A percentile compares a stretch with the other conserved stretches of the same genome.
Conservation (phyloP, 2,329 filamentous ascomycete genomes). For the Fusarium sp. region DNA sequence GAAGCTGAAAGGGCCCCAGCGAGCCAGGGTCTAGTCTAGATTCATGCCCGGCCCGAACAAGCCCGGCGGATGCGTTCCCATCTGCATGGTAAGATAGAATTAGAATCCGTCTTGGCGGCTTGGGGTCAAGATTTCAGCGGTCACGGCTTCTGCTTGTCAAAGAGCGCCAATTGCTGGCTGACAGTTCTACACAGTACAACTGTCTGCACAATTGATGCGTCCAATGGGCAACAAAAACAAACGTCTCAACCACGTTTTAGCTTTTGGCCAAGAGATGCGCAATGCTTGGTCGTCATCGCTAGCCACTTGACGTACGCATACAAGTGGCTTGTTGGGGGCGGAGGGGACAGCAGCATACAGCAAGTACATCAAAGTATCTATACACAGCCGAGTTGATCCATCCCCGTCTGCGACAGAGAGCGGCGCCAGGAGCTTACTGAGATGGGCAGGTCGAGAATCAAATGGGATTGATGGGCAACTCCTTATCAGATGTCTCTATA, state of each 20-base stretch:
- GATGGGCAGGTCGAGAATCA: conserved; percentile 32
- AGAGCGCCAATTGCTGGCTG: neutral
- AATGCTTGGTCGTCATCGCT: conserved; percentile 36
- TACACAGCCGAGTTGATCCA: conserved; percentile 4
- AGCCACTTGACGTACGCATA: conserved; percentile 12
- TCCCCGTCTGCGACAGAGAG: conserved; percentile 1
- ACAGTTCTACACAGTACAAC: neutral
- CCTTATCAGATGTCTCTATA: conserved; percentile 12
- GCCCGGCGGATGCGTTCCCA: conserved; percentile 22
- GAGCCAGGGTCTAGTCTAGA: conserved; percentile 30
- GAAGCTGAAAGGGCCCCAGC: conserved; percentile 16
- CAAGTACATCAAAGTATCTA: conserved; percentile 16
- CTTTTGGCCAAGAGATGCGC: conserved; percentile 16
- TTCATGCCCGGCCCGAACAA: conserved; percentile 4
- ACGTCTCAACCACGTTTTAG: neutral
- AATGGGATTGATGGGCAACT: conserved; percentile 11
- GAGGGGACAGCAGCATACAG: neutral
- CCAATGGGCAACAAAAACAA: neutral
- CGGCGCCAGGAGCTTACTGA: conserved; percentile 25
- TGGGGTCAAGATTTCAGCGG: conserved; percentile 17
- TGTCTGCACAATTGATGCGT: too few relatives aligned
- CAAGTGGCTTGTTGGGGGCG: conserved; percentile 31
- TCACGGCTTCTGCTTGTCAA: neutral
- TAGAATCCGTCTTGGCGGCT: conserved; percentile 26
- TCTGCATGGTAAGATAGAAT: neutral